Conservation (phyloP, 305 asterid genomes). For the Fraxinus albicans region DNA sequence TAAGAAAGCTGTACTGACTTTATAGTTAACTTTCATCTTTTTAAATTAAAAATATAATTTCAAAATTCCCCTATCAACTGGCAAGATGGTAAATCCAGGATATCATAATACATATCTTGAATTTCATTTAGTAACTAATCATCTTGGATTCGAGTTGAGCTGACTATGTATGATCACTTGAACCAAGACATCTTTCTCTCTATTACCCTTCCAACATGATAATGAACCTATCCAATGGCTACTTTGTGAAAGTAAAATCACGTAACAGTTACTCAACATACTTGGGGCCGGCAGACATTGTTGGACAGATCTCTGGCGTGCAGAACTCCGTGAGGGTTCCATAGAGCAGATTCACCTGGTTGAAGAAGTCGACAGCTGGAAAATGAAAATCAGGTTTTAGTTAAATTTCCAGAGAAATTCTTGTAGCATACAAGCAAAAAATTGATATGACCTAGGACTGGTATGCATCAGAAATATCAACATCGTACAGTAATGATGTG, state of each 20-base stretch:
- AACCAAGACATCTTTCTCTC: background rate
- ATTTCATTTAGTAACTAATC: background rate
- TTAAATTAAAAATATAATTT: background rate
- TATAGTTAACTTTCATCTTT: background rate
- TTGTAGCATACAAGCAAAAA: conserved; percentile 4
- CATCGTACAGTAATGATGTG: background rate
- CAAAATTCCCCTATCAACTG: background rate
- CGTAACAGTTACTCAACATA: conserved; percentile 37
- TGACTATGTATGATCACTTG: background rate
- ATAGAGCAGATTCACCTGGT: conserved; percentile 94
- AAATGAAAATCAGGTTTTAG: conserved; percentile 39
- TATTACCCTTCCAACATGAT: background rate
- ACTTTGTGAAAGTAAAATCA: background rate
- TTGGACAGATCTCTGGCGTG: conserved; percentile 89
- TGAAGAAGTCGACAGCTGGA: conserved; percentile 97
- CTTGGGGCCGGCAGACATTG: conserved; percentile 98
- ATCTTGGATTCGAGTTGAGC: background rate
- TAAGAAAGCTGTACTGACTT: background rate
- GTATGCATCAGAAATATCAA: background rate
- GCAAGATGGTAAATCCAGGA: background rate
- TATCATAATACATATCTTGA: background rate
- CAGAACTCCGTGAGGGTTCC: conserved; percentile 98
- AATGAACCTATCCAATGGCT: background rate
- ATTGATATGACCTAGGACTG: background rate
- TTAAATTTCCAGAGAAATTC: conserved; percentile 22